phyloP scores from a whole-genome alignment of 1,139 yeast species.

The Arxiozyma telluris region DNA sequence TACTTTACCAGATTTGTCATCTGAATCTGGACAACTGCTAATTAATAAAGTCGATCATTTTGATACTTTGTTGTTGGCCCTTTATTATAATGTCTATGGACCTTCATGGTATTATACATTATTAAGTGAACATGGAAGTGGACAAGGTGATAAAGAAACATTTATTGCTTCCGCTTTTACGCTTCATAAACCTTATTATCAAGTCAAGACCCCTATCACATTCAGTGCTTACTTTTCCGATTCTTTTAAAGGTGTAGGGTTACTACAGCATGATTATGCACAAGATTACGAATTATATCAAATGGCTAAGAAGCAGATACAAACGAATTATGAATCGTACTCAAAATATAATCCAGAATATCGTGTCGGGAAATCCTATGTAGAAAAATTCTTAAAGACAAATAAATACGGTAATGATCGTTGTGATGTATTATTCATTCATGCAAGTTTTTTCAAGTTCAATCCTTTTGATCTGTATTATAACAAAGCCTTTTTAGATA shows the following conservation, averaged over 20 bases:
- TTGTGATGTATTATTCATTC: slow-evolving; percentile 36
- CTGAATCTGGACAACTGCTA: slow-evolving; percentile 53
- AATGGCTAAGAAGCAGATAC: slow-evolving; percentile 12
- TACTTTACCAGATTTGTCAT: slow-evolving; percentile 49
- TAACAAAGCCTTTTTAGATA: slow-evolving; percentile 13
- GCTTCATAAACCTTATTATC: slow-evolving; percentile 43
- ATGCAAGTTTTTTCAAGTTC: slow-evolving; percentile 57
- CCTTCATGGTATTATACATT: slow-evolving; percentile 46
- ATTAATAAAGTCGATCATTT: slow-evolving; percentile 45
- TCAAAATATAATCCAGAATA: slow-evolving; percentile 13
- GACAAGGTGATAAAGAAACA: slow-evolving; percentile 59
- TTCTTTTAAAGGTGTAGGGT: slow-evolving; percentile 35
- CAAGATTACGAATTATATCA: slow-evolving; percentile 32
- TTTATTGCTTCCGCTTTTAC: slow-evolving; percentile 52
- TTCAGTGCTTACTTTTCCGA: neutral
- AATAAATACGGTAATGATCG: slow-evolving; percentile 7
- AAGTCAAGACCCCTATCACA: slow-evolving; percentile 33
- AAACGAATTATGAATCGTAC: slow-evolving; percentile 6
- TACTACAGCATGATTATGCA: slow-evolving; percentile 38
- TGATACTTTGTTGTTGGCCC: slow-evolving; percentile 41
- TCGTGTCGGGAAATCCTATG: slow-evolving; percentile 10
- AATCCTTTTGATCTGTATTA: slow-evolving; percentile 48
- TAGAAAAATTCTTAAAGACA: slow-evolving; percentile 10
- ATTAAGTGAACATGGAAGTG: slow-evolving; percentile 50
- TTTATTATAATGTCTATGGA: slow-evolving; percentile 50